These are phyloP conservation scores for Podospora pseudopauciseta DNA, from an alignment of 495 filamentous ascomycete species.

Conservation along the genomic window DNA sequence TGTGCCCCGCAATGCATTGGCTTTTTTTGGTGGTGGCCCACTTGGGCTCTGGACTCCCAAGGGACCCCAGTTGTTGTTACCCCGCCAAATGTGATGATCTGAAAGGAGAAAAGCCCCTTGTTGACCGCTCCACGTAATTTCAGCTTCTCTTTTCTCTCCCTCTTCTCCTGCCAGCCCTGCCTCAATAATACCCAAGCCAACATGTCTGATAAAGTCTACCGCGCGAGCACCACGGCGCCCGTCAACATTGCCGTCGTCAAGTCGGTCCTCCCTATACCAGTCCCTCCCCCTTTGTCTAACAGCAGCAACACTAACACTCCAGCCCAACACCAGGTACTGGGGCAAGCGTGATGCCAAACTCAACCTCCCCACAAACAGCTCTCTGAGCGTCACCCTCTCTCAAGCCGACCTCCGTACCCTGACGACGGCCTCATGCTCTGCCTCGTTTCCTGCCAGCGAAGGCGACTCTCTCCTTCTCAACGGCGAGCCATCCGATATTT, in stretches of 20 bases:
- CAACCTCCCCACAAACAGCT: slow-evolving; percentile 96
- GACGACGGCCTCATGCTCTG: slow-evolving; percentile 90
- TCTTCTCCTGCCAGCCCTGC: background rate
- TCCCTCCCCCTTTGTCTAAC: slow-evolving; percentile 20
- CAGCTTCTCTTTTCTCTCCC: background rate
- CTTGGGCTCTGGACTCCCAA: slow-evolving; percentile 3
- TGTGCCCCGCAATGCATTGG: background rate
- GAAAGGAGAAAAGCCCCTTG: slow-evolving; percentile 6
- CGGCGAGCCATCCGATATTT: slow-evolving; percentile 74
- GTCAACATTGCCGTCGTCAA: slow-evolving; percentile 99
- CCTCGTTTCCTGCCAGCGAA: slow-evolving; percentile 56
- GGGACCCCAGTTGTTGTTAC: background rate
- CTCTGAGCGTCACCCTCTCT: slow-evolving; percentile 91
- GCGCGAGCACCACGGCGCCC: slow-evolving; percentile 90
- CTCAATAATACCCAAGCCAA: background rate
- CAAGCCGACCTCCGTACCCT: slow-evolving; percentile 91
- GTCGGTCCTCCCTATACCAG: slow-evolving; percentile 43
- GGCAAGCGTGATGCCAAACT: slow-evolving; percentile 89
- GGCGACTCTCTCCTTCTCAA: slow-evolving; percentile 82
- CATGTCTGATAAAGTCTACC: slow-evolving; percentile 64
- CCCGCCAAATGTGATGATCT: slow-evolving; percentile 3
- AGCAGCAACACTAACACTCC: slow-evolving; percentile 14
- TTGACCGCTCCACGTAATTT: slow-evolving; percentile 2
- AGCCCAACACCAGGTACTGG: slow-evolving; percentile 70
- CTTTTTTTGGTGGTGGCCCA: background rate